Percentiles rank a stretch among this genome's conserved stretches.
These are phyloP conservation scores for Coprinopsis strossmayeri DNA, from an alignment of 768 basidiomycete genomes.

Conservation along the genomic window DNA sequence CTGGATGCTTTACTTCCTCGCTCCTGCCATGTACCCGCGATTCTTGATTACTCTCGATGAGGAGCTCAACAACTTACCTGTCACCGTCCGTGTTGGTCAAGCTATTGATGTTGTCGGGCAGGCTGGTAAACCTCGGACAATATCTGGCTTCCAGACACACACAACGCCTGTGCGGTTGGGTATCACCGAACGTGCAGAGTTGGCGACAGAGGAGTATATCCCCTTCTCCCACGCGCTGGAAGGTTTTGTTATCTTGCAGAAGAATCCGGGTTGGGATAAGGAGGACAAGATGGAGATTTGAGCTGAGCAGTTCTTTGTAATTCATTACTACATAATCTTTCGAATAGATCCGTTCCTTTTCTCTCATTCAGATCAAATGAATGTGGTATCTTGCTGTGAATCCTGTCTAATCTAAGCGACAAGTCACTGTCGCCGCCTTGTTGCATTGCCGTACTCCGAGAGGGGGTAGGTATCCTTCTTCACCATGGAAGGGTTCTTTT, in stretches of 20 bases:
- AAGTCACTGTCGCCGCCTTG: too few relatives aligned
- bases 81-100: conserved; percentile 94
- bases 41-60: conserved; percentile 98
- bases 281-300: conserved; percentile 72
- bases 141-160: conserved; percentile 98
- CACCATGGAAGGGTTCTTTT: too few relatives aligned
- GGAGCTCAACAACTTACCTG: conserved; percentile 75
- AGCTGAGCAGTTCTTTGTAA: not conserved
- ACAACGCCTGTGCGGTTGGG: conserved; percentile 93
- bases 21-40: conserved; percentile 95
- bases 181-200: conserved; percentile 89
- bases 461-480: too few relatives aligned
- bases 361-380: too few relatives aligned
- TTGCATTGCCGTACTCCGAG: too few relatives aligned
- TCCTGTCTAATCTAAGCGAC: too few relatives aligned
- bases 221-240: conserved; percentile 87
- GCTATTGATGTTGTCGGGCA: conserved; percentile 97
- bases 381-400: too few relatives aligned
- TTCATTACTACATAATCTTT: too few relatives aligned
- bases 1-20: conserved; percentile 98
- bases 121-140: conserved; percentile 94
- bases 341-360: too few relatives aligned
- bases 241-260: conserved; percentile 86
- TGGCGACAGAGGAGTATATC: conserved; percentile 96
- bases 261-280: conserved; percentile 87